Evolutionary conservation across 129 eudicot genomes (phyloP).

Genomic region (Pittosporum tobira): DNA sequence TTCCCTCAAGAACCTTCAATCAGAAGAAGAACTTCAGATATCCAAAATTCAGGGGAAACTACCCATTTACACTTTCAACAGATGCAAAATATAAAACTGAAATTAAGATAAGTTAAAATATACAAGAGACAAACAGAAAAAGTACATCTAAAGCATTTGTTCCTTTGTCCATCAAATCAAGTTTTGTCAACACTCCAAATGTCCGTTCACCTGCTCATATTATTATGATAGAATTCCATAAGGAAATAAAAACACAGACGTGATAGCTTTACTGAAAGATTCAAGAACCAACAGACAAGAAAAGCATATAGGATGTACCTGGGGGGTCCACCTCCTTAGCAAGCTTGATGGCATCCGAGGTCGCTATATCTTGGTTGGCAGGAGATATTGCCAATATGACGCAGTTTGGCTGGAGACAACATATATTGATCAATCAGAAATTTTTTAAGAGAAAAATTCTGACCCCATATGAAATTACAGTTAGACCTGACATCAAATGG

Average conservation of each 20-base stretch:
- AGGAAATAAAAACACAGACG: neutral
- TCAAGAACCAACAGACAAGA: neutral
- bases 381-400: constrained; percentile 45
- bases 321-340: constrained; percentile 45
- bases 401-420: constrained; percentile 35
- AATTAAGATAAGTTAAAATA: neutral
- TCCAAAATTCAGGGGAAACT: neutral
- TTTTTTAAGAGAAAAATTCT: neutral
- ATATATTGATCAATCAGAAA: neutral
- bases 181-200: constrained; percentile 41
- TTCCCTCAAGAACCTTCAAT: constrained; percentile 46
- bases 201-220: constrained; percentile 32
- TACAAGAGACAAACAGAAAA: neutral
- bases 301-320: constrained; percentile 18
- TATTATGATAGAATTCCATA: neutral
- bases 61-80: neutral
- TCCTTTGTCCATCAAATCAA: constrained; percentile 50
- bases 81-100: neutral
- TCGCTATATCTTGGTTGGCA: constrained; percentile 51
- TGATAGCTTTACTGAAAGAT: neutral
- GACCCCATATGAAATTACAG: neutral
- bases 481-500: neutral
- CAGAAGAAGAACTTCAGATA: neutral
- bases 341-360: constrained; percentile 41
- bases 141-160: constrained; percentile 32